These are phyloP conservation scores for Erodium moschatum DNA, from an alignment of 441 rosid species.

Conservation along the genomic window DNA sequence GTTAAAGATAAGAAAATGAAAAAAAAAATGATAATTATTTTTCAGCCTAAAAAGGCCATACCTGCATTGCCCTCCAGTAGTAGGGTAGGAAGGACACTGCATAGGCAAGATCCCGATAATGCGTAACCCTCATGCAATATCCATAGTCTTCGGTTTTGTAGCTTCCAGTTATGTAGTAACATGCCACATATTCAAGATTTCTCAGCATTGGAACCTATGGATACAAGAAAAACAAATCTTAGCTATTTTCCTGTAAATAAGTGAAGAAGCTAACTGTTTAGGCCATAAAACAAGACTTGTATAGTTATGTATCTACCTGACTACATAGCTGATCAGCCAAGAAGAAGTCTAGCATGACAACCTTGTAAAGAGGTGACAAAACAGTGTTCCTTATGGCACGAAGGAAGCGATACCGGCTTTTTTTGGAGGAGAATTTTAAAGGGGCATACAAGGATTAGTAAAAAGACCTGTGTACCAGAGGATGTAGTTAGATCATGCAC, in stretches of 20 bases:
- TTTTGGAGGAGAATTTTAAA: conserved; percentile 55
- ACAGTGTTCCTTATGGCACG: conserved; percentile 63
- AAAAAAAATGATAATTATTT: neutral
- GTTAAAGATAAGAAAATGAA: too few relatives aligned
- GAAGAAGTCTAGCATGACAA: conserved; percentile 94
- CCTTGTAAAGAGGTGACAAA: conserved; percentile 89
- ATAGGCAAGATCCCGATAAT: conserved; percentile 79
- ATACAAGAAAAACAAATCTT: neutral
- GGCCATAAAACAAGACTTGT: too few relatives aligned
- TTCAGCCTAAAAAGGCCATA: neutral
- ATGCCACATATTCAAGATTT: conserved; percentile 74
- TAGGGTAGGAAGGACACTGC: conserved; percentile 42
- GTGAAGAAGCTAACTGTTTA: too few relatives aligned
- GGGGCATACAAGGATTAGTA: conserved; percentile 62
- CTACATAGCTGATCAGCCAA: conserved; percentile 99
- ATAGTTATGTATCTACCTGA: conserved; percentile 40
- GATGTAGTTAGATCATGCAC: neutral
- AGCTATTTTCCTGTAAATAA: neutral
- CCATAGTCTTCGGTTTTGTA: conserved; percentile 77
- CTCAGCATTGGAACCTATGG: conserved; percentile 35
- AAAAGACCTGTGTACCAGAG: conserved; percentile 40
- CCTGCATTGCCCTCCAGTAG: conserved; percentile 10
- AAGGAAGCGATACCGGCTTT: conserved; percentile 68
- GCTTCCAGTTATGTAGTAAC: conserved; percentile 91
- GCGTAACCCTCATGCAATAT: conserved; percentile 64